Percentiles rank a stretch among this genome's conserved stretches.
These are phyloP conservation scores for Exophiala viscosa DNA, from an alignment of 2,329 filamentous ascomycete species.

Conservation along the genomic window DNA sequence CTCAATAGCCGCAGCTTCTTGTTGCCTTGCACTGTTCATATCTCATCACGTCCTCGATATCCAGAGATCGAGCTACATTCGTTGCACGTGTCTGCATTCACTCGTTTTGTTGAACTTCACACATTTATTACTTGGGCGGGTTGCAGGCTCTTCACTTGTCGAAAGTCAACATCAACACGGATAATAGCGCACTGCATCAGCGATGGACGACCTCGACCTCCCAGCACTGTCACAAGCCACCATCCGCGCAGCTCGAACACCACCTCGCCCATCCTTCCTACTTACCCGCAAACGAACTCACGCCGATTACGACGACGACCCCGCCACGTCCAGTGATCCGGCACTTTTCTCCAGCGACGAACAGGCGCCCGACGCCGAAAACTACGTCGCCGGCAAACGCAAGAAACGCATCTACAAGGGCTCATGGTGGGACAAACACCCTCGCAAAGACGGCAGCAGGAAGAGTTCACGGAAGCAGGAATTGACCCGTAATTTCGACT, in stretches of 20 bases:
- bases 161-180: background rate
- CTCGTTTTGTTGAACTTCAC: no score
- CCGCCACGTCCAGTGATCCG: constrained; percentile 35
- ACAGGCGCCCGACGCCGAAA: constrained; percentile 43
- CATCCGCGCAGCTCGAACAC: background rate
- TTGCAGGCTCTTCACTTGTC: background rate
- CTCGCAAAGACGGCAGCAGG: constrained; percentile 3
- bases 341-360: constrained; percentile 49
- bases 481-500: constrained; percentile 45
- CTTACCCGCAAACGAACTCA: constrained; percentile 35
- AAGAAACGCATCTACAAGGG: constrained; percentile 28
- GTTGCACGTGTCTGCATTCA: no score
- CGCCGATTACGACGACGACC: constrained; percentile 28
- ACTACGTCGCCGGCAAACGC: constrained; percentile 30
- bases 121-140: no score
- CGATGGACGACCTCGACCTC: constrained; percentile 23
- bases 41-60: background rate
- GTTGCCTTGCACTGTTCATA: background rate
- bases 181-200: no score
- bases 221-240: constrained; percentile 12
- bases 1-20: background rate
- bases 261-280: constrained; percentile 12
- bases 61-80: no score
- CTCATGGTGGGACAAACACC: constrained; percentile 26
- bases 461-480: constrained; percentile 38